These are phyloP conservation scores for Adansonia digitata DNA, from an alignment of 345 rosid species.

Conservation along the genomic window DNA sequence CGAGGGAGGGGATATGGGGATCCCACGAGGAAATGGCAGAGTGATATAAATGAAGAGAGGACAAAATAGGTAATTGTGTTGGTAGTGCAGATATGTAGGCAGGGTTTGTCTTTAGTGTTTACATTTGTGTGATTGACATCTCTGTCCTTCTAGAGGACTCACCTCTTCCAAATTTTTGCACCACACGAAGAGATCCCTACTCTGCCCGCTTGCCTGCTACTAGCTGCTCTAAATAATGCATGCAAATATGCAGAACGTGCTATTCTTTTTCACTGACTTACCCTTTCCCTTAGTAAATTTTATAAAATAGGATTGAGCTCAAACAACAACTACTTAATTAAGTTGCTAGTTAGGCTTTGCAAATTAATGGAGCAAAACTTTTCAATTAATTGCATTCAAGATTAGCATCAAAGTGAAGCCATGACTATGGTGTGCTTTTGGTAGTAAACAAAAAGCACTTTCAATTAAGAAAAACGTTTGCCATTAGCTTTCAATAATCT, in stretches of 20 bases:
- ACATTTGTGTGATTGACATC: slow-evolving; percentile 17
- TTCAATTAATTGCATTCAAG: too few relatives aligned
- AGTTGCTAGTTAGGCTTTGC: too few relatives aligned
- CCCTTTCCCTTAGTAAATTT: neutral
- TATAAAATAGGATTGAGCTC: neutral
- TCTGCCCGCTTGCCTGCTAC: neutral
- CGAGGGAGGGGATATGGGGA: slow-evolving; percentile 35
- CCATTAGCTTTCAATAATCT: too few relatives aligned
- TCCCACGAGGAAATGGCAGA: slow-evolving; percentile 35
- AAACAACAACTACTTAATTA: too few relatives aligned
- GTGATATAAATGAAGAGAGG: slow-evolving; percentile 30
- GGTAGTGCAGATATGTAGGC: neutral
- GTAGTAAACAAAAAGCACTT: too few relatives aligned
- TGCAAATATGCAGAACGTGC: slow-evolving; percentile 13
- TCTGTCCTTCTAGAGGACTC: slow-evolving; percentile 27
- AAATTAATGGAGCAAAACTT: too few relatives aligned
- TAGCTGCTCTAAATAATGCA: slow-evolving; percentile 2
- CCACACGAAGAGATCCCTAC: neutral
- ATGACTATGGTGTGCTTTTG: too few relatives aligned
- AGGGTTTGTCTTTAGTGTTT: slow-evolving; percentile 20
- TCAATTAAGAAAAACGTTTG: too few relatives aligned
- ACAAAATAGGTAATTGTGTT: slow-evolving; percentile 31
- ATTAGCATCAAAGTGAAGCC: too few relatives aligned
- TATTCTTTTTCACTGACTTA: slow-evolving; percentile 8
- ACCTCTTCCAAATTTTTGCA: neutral